These are phyloP conservation scores for Xylaria sp. DNA, from an alignment of 2,329 filamentous ascomycete species.

Conservation along the genomic window DNA sequence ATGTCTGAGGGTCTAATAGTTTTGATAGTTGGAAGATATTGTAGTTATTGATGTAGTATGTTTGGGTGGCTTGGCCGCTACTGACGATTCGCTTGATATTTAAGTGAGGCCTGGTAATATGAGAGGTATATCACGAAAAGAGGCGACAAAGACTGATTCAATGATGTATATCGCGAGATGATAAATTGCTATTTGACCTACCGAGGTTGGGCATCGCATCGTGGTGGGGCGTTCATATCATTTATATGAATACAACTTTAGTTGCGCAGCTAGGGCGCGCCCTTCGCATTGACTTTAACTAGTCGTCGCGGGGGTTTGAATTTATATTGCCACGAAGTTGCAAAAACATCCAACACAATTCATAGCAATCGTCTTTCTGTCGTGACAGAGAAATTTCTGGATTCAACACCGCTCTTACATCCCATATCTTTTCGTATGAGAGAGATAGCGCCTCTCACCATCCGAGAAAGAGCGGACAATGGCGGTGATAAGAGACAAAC, in stretches of 20 bases:
- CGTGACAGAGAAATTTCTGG: neutral
- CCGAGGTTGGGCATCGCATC: neutral
- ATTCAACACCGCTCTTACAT: neutral
- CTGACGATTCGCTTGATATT: neutral
- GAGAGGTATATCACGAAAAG: neutral
- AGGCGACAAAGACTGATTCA: neutral
- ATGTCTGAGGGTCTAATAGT: neutral
- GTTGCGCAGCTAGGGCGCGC: constrained; percentile 1
- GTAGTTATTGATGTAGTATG: neutral
- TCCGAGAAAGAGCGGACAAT: neutral
- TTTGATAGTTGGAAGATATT: neutral
- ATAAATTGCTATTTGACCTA: neutral
- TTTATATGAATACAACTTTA: neutral
- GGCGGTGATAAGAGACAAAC: neutral
- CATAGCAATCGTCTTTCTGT: neutral
- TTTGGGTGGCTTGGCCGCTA: neutral
- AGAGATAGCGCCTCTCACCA: neutral
- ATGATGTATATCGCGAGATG: neutral
- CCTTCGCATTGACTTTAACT: neutral
- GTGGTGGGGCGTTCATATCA: neutral
- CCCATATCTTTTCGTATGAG: neutral
- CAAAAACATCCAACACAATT: neutral
- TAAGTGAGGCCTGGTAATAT: neutral
- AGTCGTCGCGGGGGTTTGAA: neutral
- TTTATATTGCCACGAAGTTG: no score